phyloP scores from a whole-genome alignment of 2,329 filamentous ascomycete genomes.

The Nakataea oryzae region DNA sequence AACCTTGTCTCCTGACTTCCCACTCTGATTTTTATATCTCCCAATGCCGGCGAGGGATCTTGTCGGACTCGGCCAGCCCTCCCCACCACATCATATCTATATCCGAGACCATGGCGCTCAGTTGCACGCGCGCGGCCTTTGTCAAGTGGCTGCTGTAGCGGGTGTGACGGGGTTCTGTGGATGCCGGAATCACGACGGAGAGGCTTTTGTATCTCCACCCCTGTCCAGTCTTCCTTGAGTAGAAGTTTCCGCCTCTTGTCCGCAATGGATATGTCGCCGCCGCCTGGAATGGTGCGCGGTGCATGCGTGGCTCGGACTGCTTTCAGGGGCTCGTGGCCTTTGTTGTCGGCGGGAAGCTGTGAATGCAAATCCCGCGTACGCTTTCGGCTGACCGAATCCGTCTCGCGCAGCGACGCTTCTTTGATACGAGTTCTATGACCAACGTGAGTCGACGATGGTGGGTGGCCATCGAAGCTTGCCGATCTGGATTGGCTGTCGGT shows the following conservation, averaged over 20 bases:
- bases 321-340: neutral
- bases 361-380: neutral
- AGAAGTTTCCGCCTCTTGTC: constrained; percentile 20
- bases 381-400: neutral
- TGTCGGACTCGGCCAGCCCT: neutral
- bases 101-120: constrained; percentile 12
- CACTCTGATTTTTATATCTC: constrained; percentile 20
- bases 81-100: neutral
- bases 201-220: constrained; percentile 20
- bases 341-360: neutral
- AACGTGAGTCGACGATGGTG: neutral
- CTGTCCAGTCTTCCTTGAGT: constrained; percentile 22
- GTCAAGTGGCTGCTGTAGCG: neutral
- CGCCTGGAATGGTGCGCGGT: neutral
- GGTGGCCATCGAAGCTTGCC: neutral
- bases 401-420: too few species aligned
- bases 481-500: constrained; percentile 6
- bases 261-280: constrained; percentile 4
- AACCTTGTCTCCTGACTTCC: constrained; percentile 21
- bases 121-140: constrained; percentile 9
- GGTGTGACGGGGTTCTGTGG: neutral
- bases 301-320: neutral
- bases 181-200: constrained; percentile 16
- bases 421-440: neutral
- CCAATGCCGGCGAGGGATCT: neutral